A percentile compares a stretch with the other conserved stretches of the same genome.
Evolutionary conservation across 345 rosid species (phyloP).

Genomic region (Sapria himalayana): DNA sequence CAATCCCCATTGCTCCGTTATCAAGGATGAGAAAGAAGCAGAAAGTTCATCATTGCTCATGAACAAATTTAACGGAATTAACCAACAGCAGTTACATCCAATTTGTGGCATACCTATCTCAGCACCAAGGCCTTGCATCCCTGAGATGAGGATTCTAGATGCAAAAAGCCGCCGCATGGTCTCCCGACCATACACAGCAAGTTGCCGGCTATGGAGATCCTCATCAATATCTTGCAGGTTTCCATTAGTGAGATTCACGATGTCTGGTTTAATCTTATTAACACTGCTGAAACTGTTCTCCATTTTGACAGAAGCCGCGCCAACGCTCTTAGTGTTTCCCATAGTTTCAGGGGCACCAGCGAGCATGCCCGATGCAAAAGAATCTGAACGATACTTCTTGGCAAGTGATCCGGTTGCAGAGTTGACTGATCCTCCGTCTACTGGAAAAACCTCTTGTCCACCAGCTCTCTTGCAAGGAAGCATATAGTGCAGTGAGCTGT

Average conservation of each 20-base stretch:
- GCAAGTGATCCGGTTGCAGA: conserved; percentile 17
- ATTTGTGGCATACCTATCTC: conserved; percentile 95
- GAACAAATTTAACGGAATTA: too few species aligned
- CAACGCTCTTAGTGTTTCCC: conserved; percentile 7
- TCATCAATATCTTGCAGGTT: conserved; percentile 73
- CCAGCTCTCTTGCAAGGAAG: conserved; percentile 78
- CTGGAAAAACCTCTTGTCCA: conserved; percentile 27
- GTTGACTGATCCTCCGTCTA: conserved; percentile 20
- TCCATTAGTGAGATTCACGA: conserved; percentile 59
- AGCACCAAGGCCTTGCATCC: conserved; percentile 88
- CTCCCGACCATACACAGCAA: conserved; percentile 96
- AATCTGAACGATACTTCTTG: conserved; percentile 41
- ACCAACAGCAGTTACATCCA: too few species aligned
- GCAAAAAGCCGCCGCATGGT: conserved; percentile 94
- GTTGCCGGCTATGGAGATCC: conserved; percentile 98
- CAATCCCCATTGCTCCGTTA: too few species aligned
- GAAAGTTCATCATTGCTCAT: too few species aligned
- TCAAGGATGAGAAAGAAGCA: too few species aligned
- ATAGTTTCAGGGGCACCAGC: conserved; percentile 10
- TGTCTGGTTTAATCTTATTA: conserved; percentile 8
- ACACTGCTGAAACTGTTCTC: conserved; percentile 9
- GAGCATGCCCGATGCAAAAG: conserved; percentile 11
- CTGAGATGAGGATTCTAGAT: conserved; percentile 67
- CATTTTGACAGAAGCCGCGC: conserved; percentile 6
- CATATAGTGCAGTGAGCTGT: conserved; percentile 66